Percentiles rank a stretch among this genome's conserved stretches.
These are phyloP conservation scores for Fibroporia radiculosa DNA, from an alignment of 768 basidiomycete species.

Conservation along the genomic window DNA sequence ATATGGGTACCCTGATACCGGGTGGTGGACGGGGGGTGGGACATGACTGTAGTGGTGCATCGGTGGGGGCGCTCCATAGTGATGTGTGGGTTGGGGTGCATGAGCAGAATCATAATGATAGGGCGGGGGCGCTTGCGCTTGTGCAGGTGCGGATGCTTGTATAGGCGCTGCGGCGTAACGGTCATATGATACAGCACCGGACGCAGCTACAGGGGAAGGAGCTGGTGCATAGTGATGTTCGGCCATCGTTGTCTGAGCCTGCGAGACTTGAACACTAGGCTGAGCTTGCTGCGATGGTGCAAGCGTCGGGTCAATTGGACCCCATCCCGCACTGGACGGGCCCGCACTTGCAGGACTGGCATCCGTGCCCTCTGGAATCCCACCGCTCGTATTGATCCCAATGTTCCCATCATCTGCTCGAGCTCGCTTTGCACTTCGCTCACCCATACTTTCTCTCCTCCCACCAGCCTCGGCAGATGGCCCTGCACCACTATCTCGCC, in stretches of 20 bases:
- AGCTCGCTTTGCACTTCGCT: constrained; percentile 18
- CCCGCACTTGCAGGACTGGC: constrained; percentile 2
- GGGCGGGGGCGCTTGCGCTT: constrained; percentile 5
- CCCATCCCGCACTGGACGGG: constrained; percentile 12
- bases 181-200: constrained; percentile 14
- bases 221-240: constrained; percentile 11
- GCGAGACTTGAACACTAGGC: constrained; percentile 4
- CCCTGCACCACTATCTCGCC: constrained; percentile 5
- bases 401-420: constrained; percentile 18
- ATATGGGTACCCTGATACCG: constrained; percentile 12
- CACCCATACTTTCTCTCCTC: constrained; percentile 14
- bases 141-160: constrained; percentile 14
- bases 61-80: constrained; percentile 19
- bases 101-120: constrained; percentile 20
- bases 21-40: constrained; percentile 12
- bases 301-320: constrained; percentile 24
- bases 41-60: constrained; percentile 20
- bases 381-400: constrained; percentile 3
- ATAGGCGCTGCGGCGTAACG: constrained; percentile 9
- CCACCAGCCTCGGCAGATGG: not conserved
- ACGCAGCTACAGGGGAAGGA: constrained; percentile 6
- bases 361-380: not conserved
- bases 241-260: constrained; percentile 2
- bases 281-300: constrained; percentile 12
- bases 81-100: constrained; percentile 12